Evolutionary conservation across 352 stramenopile genomes (phyloP), one percentile per base, ranked within the genome.

Genomic region (Globisporangium ultimum): DNA sequence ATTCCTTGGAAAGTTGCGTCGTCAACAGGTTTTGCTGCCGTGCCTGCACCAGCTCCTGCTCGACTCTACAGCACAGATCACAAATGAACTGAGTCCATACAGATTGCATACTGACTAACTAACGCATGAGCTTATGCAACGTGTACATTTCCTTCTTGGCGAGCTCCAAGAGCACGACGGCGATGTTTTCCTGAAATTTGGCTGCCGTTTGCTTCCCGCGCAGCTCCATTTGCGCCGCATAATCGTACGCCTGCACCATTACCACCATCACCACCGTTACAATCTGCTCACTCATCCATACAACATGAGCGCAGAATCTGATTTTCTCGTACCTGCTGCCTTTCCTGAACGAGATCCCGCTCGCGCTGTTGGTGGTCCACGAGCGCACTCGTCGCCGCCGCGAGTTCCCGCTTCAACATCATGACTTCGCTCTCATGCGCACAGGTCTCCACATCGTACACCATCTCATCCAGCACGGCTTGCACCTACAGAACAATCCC

Each of bases 361-460:
- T 90, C 79, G 11, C 80, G 82, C 64, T 83, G 61, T 47, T 89
- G 68, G 38, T 72, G 79, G 48, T 89, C 76, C 0, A n/a, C 24
- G 7, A 91, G 46, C 0, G 61, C 67, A 10, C 41, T 72, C 48
- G 82, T 66, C 1, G 69, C 55, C 22, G 53, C 24, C 13, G 52
- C 22, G 13, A 93, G 63, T 49, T 90, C 69, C 0, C 64, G 46
- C 15, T 59, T 60, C 40, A 91, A 50, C 3, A 22, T 62, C 3
- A 64, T 48, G 11, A 86, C 38, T 54, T 89, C 74, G 36, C 70
- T 76, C 53, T 91, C 80, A 60, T 81, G 62, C 18, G 82, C 80
- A 28, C 65, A 87, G 43, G 55, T 84, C 62, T 91, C 84, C n/a
- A 93, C 71, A 58, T 93, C 84, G 62, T 88, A 89, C 20, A 93